phyloP scores from a whole-genome alignment of 768 basidiomycete species.

The Dentipellis fragilis region DNA sequence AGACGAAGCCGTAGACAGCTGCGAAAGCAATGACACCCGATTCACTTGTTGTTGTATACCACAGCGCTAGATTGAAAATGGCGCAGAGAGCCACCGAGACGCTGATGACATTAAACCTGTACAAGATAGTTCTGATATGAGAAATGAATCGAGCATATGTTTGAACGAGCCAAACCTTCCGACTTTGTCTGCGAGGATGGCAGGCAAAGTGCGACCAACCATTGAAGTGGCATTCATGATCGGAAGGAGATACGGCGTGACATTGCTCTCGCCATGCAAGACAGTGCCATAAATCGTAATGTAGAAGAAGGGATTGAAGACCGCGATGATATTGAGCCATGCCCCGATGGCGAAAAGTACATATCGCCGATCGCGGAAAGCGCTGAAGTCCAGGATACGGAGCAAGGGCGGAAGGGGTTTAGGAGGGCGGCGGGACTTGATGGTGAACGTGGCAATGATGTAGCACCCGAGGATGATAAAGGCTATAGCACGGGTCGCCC shows the following conservation, averaged over 20 bases:
- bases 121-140: not conserved
- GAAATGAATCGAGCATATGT: no score
- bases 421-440: conserved; percentile 19
- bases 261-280: conserved; percentile 14
- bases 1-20: conserved; percentile 21
- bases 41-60: conserved; percentile 18
- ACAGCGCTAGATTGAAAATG: conserved; percentile 18
- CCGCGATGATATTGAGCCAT: conserved; percentile 14
- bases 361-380: conserved; percentile 18
- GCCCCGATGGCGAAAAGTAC: conserved; percentile 11
- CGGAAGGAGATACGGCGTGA: conserved; percentile 20
- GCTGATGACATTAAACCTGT: conserved; percentile 21
- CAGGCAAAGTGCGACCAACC: conserved; percentile 20
- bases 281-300: conserved; percentile 21
- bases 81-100: conserved; percentile 18
- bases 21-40: conserved; percentile 20
- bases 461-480: conserved; percentile 20
- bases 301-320: conserved; percentile 26
- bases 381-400: conserved; percentile 18
- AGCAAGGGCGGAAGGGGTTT: conserved; percentile 13
- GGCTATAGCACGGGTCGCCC: conserved; percentile 22
- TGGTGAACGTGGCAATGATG: conserved; percentile 17
- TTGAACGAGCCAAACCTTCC: conserved; percentile 12
- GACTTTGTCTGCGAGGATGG: conserved; percentile 20
- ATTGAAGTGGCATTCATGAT: conserved; percentile 23